Percentiles rank a stretch among this genome's conserved stretches.
Conservation (phyloP, 2,329 filamentous ascomycete species). For the Fusarium kyushuense region DNA sequence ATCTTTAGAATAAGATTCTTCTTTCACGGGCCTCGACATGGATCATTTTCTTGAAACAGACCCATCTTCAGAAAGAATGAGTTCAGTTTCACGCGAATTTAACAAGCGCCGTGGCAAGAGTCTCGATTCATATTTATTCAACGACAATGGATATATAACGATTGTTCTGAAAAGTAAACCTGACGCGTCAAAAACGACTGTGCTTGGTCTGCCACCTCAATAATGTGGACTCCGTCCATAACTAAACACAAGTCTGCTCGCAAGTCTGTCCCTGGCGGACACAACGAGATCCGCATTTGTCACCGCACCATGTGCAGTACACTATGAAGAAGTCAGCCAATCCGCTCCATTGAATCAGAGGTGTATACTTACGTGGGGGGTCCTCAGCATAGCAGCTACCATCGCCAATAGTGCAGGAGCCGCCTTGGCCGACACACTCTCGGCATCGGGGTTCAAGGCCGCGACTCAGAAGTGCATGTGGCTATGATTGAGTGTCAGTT, state of each 20-base stretch:
- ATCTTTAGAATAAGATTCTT: too few relatives aligned
- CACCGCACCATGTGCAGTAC: background rate
- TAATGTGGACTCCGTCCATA: too few relatives aligned
- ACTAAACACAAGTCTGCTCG: background rate
- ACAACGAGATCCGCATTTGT: background rate
- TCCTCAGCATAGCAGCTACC: background rate
- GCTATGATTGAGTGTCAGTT: background rate
- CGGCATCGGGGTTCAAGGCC: background rate
- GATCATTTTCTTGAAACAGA: too few relatives aligned
- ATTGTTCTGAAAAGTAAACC: background rate
- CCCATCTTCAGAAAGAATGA: too few relatives aligned
- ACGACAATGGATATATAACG: background rate
- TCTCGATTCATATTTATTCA: background rate
- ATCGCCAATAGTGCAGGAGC: background rate
- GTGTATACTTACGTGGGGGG: background rate
- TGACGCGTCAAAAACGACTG: background rate
- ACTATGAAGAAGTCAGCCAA: background rate
- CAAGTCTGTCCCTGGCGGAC: background rate
- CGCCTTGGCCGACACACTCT: background rate
- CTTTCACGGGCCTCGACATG: too few relatives aligned
- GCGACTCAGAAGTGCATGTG: background rate
- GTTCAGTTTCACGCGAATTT: too few relatives aligned
- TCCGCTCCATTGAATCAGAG: too few relatives aligned
- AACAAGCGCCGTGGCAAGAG: too few relatives aligned
- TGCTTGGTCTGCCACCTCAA: background rate